Evolutionary conservation across 2,329 filamentous ascomycete species (phyloP).

Genomic region (Orbilia quercus): DNA sequence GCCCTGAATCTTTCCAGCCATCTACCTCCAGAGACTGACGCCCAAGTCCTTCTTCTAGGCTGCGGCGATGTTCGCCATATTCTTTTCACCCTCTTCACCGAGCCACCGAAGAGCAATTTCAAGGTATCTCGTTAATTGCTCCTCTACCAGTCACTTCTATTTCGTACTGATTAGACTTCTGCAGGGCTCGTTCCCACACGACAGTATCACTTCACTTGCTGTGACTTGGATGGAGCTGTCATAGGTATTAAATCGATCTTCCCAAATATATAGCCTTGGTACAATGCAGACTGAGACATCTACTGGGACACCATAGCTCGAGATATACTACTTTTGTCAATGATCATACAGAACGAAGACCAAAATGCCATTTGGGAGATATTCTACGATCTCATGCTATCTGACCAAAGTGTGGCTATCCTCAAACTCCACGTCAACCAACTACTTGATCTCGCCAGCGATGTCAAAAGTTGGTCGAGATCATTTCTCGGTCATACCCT

Average conservation of each 20-base stretch:
- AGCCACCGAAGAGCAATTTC: not conserved
- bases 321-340: conserved; percentile 19
- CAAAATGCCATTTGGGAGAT: conserved; percentile 14
- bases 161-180: too few relatives aligned
- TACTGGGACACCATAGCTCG: conserved; percentile 5
- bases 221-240: conserved; percentile 64
- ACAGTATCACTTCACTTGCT: conserved; percentile 70
- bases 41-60: conserved; percentile 68
- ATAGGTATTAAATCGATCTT: not conserved
- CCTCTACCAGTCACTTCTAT: too few relatives aligned
- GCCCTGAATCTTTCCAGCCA: conserved; percentile 67
- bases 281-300: not conserved
- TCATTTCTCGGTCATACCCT: conserved; percentile 15
- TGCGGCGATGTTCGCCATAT: conserved; percentile 71
- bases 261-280: too few relatives aligned
- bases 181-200: conserved; percentile 53
- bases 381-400: conserved; percentile 34
- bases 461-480: conserved; percentile 16
- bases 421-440: conserved; percentile 5
- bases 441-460: conserved; percentile 1
- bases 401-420: not conserved
- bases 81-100: conserved; percentile 65
- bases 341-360: conserved; percentile 7
- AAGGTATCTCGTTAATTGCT: too few relatives aligned
- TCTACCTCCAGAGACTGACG: conserved; percentile 67